Conservation (phyloP, 345 rosid genomes). For the Sonneratia caseolaris region DNA sequence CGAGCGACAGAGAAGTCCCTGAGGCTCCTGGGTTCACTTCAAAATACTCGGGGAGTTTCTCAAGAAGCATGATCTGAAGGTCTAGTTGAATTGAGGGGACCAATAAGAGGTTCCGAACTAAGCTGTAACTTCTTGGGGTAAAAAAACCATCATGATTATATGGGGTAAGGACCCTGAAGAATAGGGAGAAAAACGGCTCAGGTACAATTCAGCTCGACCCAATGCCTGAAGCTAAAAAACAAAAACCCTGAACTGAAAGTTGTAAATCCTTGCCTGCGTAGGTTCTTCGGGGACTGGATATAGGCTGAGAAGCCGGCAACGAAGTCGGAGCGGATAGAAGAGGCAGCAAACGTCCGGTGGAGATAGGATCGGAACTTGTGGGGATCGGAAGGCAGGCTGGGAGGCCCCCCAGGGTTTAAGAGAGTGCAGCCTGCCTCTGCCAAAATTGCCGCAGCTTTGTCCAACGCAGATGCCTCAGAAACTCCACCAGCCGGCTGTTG, state of each 20-base stretch:
- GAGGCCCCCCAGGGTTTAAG: conserved; percentile 47
- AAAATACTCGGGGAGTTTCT: conserved; percentile 74
- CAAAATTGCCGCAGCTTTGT: conserved; percentile 45
- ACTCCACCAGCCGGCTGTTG: not conserved
- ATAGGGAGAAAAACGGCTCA: not conserved
- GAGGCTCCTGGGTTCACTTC: conserved; percentile 23
- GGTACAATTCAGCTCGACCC: not conserved
- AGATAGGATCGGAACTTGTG: conserved; percentile 56
- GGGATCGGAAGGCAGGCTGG: conserved; percentile 55
- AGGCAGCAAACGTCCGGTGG: conserved; percentile 32
- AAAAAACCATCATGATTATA: conserved; percentile 19
- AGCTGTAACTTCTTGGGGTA: conserved; percentile 31
- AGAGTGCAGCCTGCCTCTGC: conserved; percentile 76
- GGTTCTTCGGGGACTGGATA: conserved; percentile 40
- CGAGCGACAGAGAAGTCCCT: conserved; percentile 23
- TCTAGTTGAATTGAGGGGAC: conserved; percentile 60
- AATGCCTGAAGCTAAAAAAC: not conserved
- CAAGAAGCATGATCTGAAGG: conserved; percentile 50
- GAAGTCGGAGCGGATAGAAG: conserved; percentile 38
- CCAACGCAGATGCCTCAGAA: conserved; percentile 13
- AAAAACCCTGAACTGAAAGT: not conserved
- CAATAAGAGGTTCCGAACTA: conserved; percentile 52
- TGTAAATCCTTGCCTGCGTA: conserved; percentile 34
- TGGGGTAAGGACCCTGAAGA: conserved; percentile 41
- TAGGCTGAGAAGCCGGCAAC: conserved; percentile 40